Percentiles rank a stretch among this genome's conserved stretches.
Conservation (phyloP, 345 rosid genomes). For the Orychophragmus violaceus region DNA sequence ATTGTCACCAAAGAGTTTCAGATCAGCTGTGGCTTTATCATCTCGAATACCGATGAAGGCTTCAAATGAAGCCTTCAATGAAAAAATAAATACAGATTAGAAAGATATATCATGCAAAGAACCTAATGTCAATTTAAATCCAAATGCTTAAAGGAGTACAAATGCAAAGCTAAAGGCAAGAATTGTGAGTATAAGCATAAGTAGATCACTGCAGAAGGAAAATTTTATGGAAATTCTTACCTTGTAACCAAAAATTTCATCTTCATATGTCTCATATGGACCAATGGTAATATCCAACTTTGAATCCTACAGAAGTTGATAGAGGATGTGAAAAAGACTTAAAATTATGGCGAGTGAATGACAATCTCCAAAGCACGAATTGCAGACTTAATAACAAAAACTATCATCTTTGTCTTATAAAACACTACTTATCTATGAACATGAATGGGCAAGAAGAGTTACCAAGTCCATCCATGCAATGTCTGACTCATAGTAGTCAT, state of each 20-base stretch:
- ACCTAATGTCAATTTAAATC: background rate
- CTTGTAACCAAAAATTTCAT: constrained; percentile 84
- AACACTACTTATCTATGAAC: background rate
- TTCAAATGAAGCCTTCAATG: constrained; percentile 79
- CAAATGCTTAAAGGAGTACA: background rate
- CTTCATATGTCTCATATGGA: constrained; percentile 97
- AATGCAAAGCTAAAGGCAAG: background rate
- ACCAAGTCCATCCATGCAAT: constrained; percentile 99
- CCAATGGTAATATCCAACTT: constrained; percentile 90
- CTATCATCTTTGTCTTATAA: background rate
- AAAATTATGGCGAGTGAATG: background rate
- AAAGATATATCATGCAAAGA: background rate
- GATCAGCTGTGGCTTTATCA: constrained; percentile 72
- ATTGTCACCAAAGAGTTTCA: constrained; percentile 82
- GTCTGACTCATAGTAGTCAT: constrained; percentile 84
- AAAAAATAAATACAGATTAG: background rate
- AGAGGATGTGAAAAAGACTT: background rate
- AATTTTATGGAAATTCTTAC: constrained; percentile 29
- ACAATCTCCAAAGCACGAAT: background rate
- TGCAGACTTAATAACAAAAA: background rate
- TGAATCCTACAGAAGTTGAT: constrained; percentile 54
- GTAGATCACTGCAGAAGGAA: background rate
- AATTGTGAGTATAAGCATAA: background rate
- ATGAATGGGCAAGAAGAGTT: constrained; percentile 8
- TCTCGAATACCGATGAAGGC: constrained; percentile 82